These are phyloP conservation scores for Solanum boliviense DNA, from an alignment of 257 asterid genomes.

Conservation along the genomic window DNA sequence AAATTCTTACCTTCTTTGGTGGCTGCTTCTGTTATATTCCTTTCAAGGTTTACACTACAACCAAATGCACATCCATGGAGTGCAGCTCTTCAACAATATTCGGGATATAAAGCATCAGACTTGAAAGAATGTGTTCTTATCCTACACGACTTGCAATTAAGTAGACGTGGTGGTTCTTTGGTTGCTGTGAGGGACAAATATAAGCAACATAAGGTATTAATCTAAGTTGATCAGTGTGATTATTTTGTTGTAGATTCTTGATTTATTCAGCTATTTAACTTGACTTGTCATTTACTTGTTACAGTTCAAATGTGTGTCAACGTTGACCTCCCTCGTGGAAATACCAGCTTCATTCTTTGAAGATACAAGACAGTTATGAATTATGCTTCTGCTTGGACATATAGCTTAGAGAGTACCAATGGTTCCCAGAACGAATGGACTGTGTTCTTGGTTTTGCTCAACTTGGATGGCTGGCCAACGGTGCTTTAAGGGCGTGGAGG, in stretches of 20 bases:
- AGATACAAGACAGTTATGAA: not conserved
- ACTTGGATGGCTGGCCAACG: not conserved
- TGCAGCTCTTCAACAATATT: slow-evolving; percentile 23
- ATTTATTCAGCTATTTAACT: not conserved
- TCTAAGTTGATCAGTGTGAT: not conserved
- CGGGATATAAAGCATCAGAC: slow-evolving; percentile 60
- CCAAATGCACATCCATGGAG: slow-evolving; percentile 64
- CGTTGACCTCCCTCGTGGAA: slow-evolving; percentile 27
- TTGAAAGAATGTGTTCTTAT: slow-evolving; percentile 55
- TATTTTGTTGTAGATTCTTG: not conserved
- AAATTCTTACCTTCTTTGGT: slow-evolving; percentile 74
- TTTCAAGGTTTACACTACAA: slow-evolving; percentile 54
- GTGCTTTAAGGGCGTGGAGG: not conserved
- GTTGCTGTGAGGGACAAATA: slow-evolving; percentile 68
- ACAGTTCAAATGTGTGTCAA: slow-evolving; percentile 75
- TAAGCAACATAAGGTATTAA: slow-evolving; percentile 53
- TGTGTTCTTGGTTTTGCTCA: not conserved
- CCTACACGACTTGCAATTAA: slow-evolving; percentile 55
- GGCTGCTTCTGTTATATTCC: slow-evolving; percentile 71
- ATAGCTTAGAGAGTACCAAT: not conserved
- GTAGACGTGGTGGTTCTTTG: slow-evolving; percentile 44
- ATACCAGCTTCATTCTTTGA: slow-evolving; percentile 45
- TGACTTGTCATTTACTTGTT: not conserved
- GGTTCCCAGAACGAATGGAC: not conserved
- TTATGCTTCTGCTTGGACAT: not conserved